Base-by-base conservation (phyloP, 2,329 filamentous ascomycete genomes). In the Nemania sp. region DNA sequence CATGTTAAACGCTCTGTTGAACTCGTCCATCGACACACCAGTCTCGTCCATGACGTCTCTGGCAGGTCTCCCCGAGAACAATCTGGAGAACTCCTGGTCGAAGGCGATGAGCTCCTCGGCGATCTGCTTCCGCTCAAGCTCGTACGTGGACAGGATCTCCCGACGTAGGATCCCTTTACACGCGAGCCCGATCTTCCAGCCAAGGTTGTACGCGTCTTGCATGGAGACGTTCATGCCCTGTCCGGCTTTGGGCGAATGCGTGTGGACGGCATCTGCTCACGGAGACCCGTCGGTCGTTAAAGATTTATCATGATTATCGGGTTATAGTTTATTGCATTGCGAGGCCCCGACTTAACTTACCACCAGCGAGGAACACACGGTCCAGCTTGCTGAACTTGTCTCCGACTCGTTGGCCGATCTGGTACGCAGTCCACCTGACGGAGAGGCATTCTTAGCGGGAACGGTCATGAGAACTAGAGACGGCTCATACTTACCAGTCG, bases 161-260 rank as follows among this genome's bases (percentile, higher is more conserved):
- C 68, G 69, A 0, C 71, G 71, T 0, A 74, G 64, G 1, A 76
- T 61, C 21, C 73, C 73, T 59, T 73, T 74, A 59, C 73, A 64
- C 1, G 74, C 74, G 10, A 72, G 62, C 1, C 75, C 78, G 4
- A 82, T 69, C 66, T 82, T 81, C 78, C 80, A 83, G 25, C 77
- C 77, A 2, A 86, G 71, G 67, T 90, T 91, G 69, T 89, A 83
- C 5, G 82, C 77, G 62, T 90, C 88, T 50, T 82, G 76, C 76
- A 85, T 84, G 9, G 80, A 81, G 6, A 80, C 81, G 72, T 92
- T 92, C 81, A 83, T 83, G 55, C 81, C 88, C 74, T 90, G 88
- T 0, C 87, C 88, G 1, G 87, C 87, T 73, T 90, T 90, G 3
- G 88, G 88, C 2, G 85, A 88, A 70, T 91, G 88, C 0, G 88